A percentile compares a stretch with the other conserved stretches of the same genome.
Evolutionary conservation across 1,284 basidiomycete genomes (phyloP).

Genomic region (Termitomyces sp.): DNA sequence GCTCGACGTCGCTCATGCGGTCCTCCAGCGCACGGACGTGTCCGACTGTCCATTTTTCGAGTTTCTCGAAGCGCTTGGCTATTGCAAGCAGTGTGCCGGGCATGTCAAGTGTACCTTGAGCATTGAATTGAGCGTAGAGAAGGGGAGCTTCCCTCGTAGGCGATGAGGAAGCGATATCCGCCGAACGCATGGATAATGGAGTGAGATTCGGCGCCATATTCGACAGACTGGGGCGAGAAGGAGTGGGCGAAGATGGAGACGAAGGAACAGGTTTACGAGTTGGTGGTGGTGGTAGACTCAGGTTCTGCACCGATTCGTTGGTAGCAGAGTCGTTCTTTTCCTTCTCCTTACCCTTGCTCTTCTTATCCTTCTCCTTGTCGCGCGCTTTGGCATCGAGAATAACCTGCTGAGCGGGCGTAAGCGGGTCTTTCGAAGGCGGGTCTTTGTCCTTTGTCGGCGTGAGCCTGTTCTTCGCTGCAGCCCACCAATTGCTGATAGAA

Average conservation of each 20-base stretch:
- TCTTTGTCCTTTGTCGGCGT: constrained; percentile 72
- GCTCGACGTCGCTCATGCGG: constrained; percentile 78
- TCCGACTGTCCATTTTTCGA: constrained; percentile 80
- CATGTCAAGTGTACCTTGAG: constrained; percentile 65
- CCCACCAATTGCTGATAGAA: constrained; percentile 49
- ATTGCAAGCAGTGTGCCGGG: constrained; percentile 65
- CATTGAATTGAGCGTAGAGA: constrained; percentile 67
- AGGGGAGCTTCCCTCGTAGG: constrained; percentile 60
- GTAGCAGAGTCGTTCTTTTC: constrained; percentile 33
- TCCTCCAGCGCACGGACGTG: constrained; percentile 79
- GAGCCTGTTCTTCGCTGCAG: constrained; percentile 62
- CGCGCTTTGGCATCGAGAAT: constrained; percentile 65
- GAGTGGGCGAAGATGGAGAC: constrained; percentile 55
- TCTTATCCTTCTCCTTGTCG: constrained; percentile 48
- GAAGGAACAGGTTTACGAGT: constrained; percentile 38
- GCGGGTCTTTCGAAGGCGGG: constrained; percentile 55
- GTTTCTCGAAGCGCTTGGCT: constrained; percentile 72
- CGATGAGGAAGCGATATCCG: constrained; percentile 45
- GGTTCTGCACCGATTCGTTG: constrained; percentile 51
- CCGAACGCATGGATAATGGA: constrained; percentile 49
- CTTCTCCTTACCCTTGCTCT: constrained; percentile 49
- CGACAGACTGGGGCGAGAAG: constrained; percentile 42
- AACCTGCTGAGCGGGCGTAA: constrained; percentile 77
- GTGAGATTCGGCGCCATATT: constrained; percentile 55
- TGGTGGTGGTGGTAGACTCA: constrained; percentile 40